Conservation (phyloP, 2,329 filamentous ascomycete genomes). For the Phialophora expanda region DNA sequence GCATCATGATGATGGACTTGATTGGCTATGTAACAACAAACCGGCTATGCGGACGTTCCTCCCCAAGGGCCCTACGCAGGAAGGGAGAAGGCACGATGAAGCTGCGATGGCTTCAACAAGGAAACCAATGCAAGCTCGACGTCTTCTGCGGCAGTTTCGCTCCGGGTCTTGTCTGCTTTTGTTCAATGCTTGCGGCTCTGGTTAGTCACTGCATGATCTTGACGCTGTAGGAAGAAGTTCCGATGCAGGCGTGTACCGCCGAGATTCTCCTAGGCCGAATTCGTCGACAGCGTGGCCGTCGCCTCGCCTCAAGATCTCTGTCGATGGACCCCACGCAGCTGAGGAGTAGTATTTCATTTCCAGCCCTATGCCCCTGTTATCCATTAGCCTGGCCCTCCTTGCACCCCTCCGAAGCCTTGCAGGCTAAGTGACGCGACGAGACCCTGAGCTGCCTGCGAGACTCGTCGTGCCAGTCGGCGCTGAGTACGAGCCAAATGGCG, state of each 20-base stretch:
- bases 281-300: background rate
- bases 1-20: background rate
- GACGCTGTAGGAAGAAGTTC: too few relatives aligned
- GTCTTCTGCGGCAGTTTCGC: background rate
- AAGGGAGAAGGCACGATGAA: background rate
- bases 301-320: background rate
- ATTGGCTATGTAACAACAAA: conserved; percentile 1
- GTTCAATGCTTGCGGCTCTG: background rate
- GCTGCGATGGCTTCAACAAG: background rate
- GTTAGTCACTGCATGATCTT: too few relatives aligned
- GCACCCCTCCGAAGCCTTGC: background rate
- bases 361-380: background rate
- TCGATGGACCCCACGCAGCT: background rate
- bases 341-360: too few relatives aligned
- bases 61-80: background rate
- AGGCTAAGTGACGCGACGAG: background rate
- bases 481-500: background rate
- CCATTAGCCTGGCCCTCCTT: background rate
- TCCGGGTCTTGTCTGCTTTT: background rate
- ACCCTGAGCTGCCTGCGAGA: background rate
- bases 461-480: background rate
- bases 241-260: too few relatives aligned
- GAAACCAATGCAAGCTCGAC: background rate
- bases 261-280: too few relatives aligned
- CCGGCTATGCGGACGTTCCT: background rate